These are phyloP conservation scores for Candolleomyces aberdarensis DNA, from an alignment of 768 basidiomycete species.

Conservation along the genomic window DNA sequence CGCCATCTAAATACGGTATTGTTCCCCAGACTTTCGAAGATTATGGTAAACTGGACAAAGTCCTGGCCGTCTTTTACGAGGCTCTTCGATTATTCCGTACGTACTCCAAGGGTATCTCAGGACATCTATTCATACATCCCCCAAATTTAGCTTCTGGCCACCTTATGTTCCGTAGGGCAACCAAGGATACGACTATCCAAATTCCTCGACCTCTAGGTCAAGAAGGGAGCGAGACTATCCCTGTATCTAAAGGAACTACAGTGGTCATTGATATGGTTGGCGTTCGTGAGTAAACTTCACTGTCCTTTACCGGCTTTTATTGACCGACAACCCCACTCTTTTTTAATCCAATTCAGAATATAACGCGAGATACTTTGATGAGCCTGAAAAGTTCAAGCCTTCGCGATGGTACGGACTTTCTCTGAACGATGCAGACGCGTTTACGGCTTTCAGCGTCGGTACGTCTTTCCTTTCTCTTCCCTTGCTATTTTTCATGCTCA, in stretches of 20 bases:
- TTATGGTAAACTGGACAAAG: slow-evolving; percentile 38
- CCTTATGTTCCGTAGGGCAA: slow-evolving; percentile 40
- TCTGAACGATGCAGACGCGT: slow-evolving; percentile 35
- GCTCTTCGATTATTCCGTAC: slow-evolving; percentile 43
- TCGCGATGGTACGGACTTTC: slow-evolving; percentile 47
- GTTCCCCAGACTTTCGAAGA: slow-evolving; percentile 33
- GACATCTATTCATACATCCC: too few species aligned
- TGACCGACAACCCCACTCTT: not conserved
- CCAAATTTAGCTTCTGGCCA: slow-evolving; percentile 33
- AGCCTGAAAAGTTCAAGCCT: slow-evolving; percentile 46
- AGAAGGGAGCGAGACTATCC: slow-evolving; percentile 33
- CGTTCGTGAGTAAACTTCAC: slow-evolving; percentile 35
- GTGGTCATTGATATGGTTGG: slow-evolving; percentile 48
- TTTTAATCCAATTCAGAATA: slow-evolving; percentile 31
- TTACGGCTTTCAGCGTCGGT: slow-evolving; percentile 49
- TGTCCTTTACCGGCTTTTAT: not conserved
- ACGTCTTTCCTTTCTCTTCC: slow-evolving; percentile 4
- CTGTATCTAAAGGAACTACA: slow-evolving; percentile 38
- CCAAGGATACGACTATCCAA: slow-evolving; percentile 38
- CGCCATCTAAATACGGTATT: not conserved
- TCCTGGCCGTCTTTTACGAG: slow-evolving; percentile 42
- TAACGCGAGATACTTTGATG: slow-evolving; percentile 47
- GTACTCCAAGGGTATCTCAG: too few species aligned
- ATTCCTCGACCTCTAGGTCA: slow-evolving; percentile 39
- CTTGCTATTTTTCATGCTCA: not conserved